These are phyloP conservation scores for Neonectria punicea DNA, from an alignment of 2,329 filamentous ascomycete genomes.

Conservation along the genomic window DNA sequence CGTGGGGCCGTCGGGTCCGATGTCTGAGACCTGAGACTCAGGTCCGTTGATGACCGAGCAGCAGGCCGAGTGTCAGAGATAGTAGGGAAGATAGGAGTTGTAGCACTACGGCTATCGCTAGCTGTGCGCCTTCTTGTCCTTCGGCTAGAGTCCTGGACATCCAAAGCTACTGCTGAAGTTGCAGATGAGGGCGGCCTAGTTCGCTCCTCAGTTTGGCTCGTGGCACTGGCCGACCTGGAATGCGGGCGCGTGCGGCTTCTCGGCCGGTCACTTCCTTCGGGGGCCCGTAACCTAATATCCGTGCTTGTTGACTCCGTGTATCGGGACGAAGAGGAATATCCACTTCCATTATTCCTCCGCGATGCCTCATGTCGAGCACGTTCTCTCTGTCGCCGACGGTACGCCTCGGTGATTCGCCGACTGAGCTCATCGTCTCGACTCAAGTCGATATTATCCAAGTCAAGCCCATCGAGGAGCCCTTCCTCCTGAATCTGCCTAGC, in stretches of 20 bases:
- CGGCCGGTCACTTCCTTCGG: constrained; percentile 40
- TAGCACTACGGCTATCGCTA: constrained; percentile 66
- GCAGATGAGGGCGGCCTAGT: constrained; percentile 59
- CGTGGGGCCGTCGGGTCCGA: constrained; percentile 51
- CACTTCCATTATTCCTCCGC: constrained; percentile 55
- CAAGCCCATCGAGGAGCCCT: constrained; percentile 86
- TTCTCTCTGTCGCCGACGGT: constrained; percentile 78
- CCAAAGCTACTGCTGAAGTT: constrained; percentile 40
- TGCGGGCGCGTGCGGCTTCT: constrained; percentile 53
- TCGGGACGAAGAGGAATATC: constrained; percentile 50
- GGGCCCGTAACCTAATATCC: constrained; percentile 44
- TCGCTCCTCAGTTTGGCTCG: constrained; percentile 57
- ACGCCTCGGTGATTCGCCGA: constrained; percentile 89
- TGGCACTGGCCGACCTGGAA: constrained; percentile 59
- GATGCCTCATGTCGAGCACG: constrained; percentile 61
- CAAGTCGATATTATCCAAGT: constrained; percentile 86
- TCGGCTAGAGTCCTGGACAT: constrained; percentile 44
- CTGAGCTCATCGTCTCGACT: constrained; percentile 90
- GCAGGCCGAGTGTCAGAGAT: constrained; percentile 60
- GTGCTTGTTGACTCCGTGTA: constrained; percentile 32
- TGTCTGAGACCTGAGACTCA: constrained; percentile 58
- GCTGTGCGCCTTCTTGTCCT: constrained; percentile 60
- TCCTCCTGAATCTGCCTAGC: constrained; percentile 89
- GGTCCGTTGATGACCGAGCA: constrained; percentile 73
- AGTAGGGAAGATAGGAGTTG: constrained; percentile 56